Conservation (phyloP, 2,329 filamentous ascomycete species). For the Fusarium tuaranense region DNA sequence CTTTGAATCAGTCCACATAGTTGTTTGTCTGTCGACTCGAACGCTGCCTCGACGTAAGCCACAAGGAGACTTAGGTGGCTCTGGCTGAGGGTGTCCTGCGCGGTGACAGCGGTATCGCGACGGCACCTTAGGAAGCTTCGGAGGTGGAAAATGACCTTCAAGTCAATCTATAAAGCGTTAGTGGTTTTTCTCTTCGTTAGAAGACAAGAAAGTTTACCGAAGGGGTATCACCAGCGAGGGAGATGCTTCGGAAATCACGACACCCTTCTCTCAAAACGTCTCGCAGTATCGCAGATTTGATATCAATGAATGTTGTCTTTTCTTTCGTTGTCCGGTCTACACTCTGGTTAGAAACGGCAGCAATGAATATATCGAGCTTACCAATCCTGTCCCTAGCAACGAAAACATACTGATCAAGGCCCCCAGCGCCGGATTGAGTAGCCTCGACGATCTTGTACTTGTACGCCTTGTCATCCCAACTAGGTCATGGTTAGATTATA, state of each 20-base stretch:
- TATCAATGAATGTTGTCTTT: neutral
- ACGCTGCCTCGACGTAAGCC: neutral
- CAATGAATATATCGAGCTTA: neutral
- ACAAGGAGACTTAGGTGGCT: constrained; percentile 7
- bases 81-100: neutral
- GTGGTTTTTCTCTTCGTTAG: neutral
- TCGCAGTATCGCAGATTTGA: neutral
- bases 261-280: neutral
- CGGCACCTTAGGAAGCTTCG: neutral
- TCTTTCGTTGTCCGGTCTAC: neutral
- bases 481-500: neutral
- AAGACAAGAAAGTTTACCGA: neutral
- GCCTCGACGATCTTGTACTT: neutral
- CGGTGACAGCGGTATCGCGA: neutral
- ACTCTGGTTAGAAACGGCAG: neutral
- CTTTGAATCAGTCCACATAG: neutral
- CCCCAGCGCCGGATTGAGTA: neutral
- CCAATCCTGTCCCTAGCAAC: neutral
- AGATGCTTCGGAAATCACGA: neutral
- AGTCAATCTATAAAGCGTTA: constrained; percentile 4
- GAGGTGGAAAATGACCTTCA: neutral
- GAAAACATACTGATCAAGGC: neutral
- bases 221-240: neutral
- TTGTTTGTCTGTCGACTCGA: neutral
- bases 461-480: neutral